These are phyloP conservation scores for Tulasnella calospora DNA, from an alignment of 768 basidiomycete species.

Conservation along the genomic window DNA sequence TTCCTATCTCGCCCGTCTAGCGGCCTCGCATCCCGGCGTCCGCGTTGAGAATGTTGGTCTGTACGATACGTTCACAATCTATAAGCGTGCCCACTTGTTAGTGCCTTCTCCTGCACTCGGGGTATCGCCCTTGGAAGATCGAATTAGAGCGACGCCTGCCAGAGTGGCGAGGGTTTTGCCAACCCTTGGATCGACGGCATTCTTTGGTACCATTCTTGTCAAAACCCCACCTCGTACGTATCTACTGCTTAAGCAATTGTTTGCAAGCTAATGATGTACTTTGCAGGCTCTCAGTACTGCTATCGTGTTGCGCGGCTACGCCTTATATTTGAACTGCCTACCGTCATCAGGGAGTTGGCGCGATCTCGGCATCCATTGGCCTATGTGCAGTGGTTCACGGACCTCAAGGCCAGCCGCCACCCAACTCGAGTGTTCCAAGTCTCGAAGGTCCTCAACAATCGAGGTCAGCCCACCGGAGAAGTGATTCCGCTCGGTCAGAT, in stretches of 20 bases:
- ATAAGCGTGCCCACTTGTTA: neutral
- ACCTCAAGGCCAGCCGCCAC: neutral
- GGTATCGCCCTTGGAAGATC: neutral
- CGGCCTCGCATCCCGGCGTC: too few species aligned
- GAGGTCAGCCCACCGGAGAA: neutral
- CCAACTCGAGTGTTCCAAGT: neutral
- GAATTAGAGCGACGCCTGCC: neutral
- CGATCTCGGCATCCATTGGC: constrained; percentile 24
- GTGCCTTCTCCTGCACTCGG: neutral
- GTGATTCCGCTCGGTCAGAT: constrained; percentile 2
- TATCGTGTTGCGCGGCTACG: constrained; percentile 22
- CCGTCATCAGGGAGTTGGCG: constrained; percentile 22
- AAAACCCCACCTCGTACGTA: neutral
- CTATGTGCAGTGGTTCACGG: too few species aligned
- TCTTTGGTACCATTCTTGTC: constrained; percentile 27
- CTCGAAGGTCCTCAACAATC: too few species aligned
- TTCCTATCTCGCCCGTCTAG: too few species aligned
- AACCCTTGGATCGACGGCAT: neutral
- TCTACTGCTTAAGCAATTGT: too few species aligned
- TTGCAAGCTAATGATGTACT: too few species aligned
- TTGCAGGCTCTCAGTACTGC: neutral
- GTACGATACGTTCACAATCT: constrained; percentile 2
- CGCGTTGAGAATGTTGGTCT: neutral
- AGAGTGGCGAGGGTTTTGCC: neutral
- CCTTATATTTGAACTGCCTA: constrained; percentile 27